phyloP scores from a whole-genome alignment of 163 green algal genomes.

The Chlamydomonas reinhardtii region DNA sequence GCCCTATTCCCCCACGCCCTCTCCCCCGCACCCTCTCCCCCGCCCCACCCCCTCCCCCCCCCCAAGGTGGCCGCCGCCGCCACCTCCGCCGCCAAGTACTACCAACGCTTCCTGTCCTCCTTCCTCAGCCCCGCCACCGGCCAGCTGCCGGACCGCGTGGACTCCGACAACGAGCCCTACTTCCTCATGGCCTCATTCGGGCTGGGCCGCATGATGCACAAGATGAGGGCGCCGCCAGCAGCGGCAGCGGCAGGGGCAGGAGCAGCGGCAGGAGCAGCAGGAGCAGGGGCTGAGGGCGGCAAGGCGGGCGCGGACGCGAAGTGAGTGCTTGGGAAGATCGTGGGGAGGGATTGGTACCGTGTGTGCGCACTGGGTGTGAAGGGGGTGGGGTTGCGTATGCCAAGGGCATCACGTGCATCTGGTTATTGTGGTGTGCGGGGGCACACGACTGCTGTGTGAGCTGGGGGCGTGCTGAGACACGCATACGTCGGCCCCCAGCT shows the following conservation, averaged over 20 bases:
- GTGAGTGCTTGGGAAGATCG: not conserved
- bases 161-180: slow-evolving; percentile 62
- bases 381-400: too few relatives aligned
- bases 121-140: slow-evolving; percentile 48
- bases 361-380: too few relatives aligned
- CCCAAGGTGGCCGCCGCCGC: slow-evolving; percentile 46
- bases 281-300: not conserved
- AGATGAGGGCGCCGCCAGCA: slow-evolving; percentile 1
- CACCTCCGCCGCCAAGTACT: slow-evolving; percentile 46
- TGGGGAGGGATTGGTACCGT: too few relatives aligned
- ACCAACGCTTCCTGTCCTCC: slow-evolving; percentile 61
- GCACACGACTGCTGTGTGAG: too few relatives aligned
- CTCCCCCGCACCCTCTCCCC: not conserved
- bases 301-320: not conserved
- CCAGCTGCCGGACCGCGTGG: slow-evolving; percentile 35
- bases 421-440: too few relatives aligned
- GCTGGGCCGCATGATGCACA: slow-evolving; percentile 63
- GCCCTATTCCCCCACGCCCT: too few relatives aligned
- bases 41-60: not conserved
- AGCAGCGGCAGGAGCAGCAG: not conserved
- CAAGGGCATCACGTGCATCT: too few relatives aligned
- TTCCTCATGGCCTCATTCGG: slow-evolving; percentile 66
- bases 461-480: too few relatives aligned
- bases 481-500: too few relatives aligned
- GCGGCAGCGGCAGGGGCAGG: not conserved